phyloP scores from a whole-genome alignment of 2,329 filamentous ascomycete genomes.

The Verticillium isaacii region DNA sequence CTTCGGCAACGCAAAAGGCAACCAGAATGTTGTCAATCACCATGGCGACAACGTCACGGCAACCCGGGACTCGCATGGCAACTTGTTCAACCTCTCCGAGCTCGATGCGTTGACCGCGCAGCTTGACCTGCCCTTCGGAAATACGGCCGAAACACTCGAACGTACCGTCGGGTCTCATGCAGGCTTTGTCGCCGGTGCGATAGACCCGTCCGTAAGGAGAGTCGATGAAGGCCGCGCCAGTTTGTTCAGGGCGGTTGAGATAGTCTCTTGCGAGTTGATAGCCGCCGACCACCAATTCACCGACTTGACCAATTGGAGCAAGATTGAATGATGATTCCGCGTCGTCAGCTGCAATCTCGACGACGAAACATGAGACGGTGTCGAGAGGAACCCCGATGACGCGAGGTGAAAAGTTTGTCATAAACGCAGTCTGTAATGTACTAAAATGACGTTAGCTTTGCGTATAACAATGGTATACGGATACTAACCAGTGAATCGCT shows the following conservation, averaged over 20 bases:
- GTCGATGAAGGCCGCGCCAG: constrained; percentile 63
- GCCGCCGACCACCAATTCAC: constrained; percentile 79
- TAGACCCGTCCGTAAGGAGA: constrained; percentile 69
- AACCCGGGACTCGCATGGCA: constrained; percentile 53
- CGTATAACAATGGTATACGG: background rate
- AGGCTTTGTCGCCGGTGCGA: constrained; percentile 79
- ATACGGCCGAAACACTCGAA: constrained; percentile 84
- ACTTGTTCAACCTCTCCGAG: constrained; percentile 75
- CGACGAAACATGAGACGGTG: constrained; percentile 74
- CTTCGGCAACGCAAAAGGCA: constrained; percentile 62
- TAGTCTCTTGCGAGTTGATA: constrained; percentile 76
- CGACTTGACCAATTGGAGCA: constrained; percentile 61
- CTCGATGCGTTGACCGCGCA: constrained; percentile 78
- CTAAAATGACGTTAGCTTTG: constrained; percentile 28
- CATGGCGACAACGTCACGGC: constrained; percentile 61
- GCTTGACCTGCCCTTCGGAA: constrained; percentile 75
- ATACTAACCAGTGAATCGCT: constrained; percentile 71
- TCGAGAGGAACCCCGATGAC: constrained; percentile 76
- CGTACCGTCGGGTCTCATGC: constrained; percentile 59
- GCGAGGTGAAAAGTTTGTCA: constrained; percentile 49
- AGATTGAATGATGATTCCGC: constrained; percentile 37
- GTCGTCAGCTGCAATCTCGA: constrained; percentile 39
- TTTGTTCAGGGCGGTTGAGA: constrained; percentile 75
- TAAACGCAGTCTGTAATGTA: constrained; percentile 65
- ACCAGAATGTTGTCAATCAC: constrained; percentile 68